phyloP scores from a whole-genome alignment of 768 basidiomycete species.

The Leccinellum albellum region DNA sequence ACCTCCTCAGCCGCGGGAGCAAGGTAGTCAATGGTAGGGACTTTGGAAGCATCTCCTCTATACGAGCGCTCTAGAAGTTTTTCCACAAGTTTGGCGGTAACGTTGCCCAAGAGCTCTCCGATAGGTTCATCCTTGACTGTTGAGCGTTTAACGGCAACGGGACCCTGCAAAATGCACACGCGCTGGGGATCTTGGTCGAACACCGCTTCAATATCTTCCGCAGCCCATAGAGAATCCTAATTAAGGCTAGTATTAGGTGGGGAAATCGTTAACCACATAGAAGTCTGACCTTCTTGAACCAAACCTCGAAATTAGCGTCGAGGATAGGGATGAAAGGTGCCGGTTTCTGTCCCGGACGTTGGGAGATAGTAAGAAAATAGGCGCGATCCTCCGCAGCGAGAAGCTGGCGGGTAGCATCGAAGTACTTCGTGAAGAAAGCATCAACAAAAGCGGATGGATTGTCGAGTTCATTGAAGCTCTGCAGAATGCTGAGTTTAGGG shows the following conservation, averaged over 20 bases:
- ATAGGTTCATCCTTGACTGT: slow-evolving; percentile 90
- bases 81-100: slow-evolving; percentile 72
- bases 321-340: slow-evolving; percentile 97
- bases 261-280: neutral
- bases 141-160: slow-evolving; percentile 88
- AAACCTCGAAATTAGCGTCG: slow-evolving; percentile 90
- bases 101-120: slow-evolving; percentile 85
- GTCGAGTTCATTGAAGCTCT: slow-evolving; percentile 81
- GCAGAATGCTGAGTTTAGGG: slow-evolving; percentile 77
- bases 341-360: slow-evolving; percentile 96
- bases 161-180: slow-evolving; percentile 96
- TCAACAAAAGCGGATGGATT: slow-evolving; percentile 75
- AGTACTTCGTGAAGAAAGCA: slow-evolving; percentile 82
- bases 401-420: slow-evolving; percentile 77
- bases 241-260: slow-evolving; percentile 8
- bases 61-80: slow-evolving; percentile 80
- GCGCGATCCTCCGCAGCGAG: slow-evolving; percentile 91
- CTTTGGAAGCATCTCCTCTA: slow-evolving; percentile 62
- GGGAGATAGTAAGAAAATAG: slow-evolving; percentile 93
- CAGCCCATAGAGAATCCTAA: slow-evolving; percentile 95
- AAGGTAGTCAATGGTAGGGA: slow-evolving; percentile 87
- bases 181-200: slow-evolving; percentile 99
- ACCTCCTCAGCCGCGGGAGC: slow-evolving; percentile 45
- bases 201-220: slow-evolving; percentile 97
- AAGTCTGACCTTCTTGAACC: slow-evolving; percentile 93